Evolutionary conservation across 352 stramenopile species (phyloP), one percentile per base, ranked within the genome.

Genomic region (Globisporangium irregulare): DNA sequence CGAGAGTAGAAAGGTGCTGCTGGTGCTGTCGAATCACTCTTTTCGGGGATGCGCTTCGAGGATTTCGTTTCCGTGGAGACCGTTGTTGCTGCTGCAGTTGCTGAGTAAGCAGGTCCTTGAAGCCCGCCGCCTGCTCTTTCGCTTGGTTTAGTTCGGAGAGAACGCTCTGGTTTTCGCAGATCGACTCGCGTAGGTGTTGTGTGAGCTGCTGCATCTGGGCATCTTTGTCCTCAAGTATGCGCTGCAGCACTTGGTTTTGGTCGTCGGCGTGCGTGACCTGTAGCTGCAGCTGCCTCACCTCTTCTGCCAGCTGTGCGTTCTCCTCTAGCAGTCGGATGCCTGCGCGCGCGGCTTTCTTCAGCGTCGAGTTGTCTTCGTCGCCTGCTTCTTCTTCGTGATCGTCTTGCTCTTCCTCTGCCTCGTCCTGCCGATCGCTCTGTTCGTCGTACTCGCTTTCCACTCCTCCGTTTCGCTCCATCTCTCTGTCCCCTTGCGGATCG

Each of bases 311-410:
- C 53, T 90, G 82, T 36, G 75, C 80, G 64, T 92, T 91, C 63
- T 92, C 84, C 60, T 91, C 84, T 25, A 92, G 36, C 48, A 92
- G 69, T 18, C 78, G 79, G 59, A 92, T 92, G 3, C 84, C 84
- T 22, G 84, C 84, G 61, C 84, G 77, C 41, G 84, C 84, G 0
- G 84, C 84, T 56, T 84, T 79, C 53, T 86, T 70, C 3, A 91
- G 77, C 64, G 84, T 80, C 7, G 79, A 76, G 38, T 77, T 72
- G 1, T 82, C 70, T 1, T 73, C 77, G 1, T 71, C 70, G 0
- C 79, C 69, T 1, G 71, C 53, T 1, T 51, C 63, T 12, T 48
- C 27, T n/a, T 46, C 27, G 15, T 62, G 56, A 0, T 62, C 56
- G 2, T n/a, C 56, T 2, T 62, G 56, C 3, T 62, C 32, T 8